Percentiles rank a stretch among this genome's conserved stretches.
phyloP scores from a whole-genome alignment of 768 basidiomycete species.

The Phylloporus scabripes region DNA sequence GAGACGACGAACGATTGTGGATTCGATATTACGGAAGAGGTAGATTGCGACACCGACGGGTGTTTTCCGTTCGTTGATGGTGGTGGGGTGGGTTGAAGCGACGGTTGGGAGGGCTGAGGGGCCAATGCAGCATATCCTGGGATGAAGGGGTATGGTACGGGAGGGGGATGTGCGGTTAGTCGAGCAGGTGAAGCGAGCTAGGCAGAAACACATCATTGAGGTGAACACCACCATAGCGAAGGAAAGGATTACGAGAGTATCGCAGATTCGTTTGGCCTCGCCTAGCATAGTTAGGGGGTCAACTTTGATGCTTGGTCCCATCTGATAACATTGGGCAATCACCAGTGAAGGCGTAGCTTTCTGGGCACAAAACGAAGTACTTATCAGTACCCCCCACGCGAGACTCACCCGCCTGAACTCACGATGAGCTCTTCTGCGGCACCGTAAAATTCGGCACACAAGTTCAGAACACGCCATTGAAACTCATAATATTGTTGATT shows the following conservation, averaged over 20 bases:
- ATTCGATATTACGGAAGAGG: slow-evolving; percentile 57
- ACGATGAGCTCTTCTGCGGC: slow-evolving; percentile 83
- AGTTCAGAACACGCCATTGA: slow-evolving; percentile 76
- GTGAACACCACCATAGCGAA: not conserved
- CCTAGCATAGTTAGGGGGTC: slow-evolving; percentile 69
- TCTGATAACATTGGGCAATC: slow-evolving; percentile 75
- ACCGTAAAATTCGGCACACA: slow-evolving; percentile 82
- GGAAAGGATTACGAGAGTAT: slow-evolving; percentile 52
- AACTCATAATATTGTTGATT: slow-evolving; percentile 82
- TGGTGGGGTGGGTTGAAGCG: slow-evolving; percentile 33
- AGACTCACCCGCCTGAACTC: slow-evolving; percentile 30
- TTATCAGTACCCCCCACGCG: slow-evolving; percentile 5
- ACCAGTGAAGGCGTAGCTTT: slow-evolving; percentile 62
- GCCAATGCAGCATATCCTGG: slow-evolving; percentile 34
- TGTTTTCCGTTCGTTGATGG: slow-evolving; percentile 32
- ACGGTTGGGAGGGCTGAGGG: slow-evolving; percentile 28
- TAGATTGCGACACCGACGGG: slow-evolving; percentile 28
- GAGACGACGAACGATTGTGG: slow-evolving; percentile 70
- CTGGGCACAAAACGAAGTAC: slow-evolving; percentile 21
- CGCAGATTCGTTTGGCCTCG: slow-evolving; percentile 75
- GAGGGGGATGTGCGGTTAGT: slow-evolving; percentile 61
- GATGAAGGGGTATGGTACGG: slow-evolving; percentile 47
- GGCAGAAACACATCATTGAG: slow-evolving; percentile 11
- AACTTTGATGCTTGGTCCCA: slow-evolving; percentile 61
- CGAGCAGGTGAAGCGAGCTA: slow-evolving; percentile 74